Conservation (phyloP, 345 rosid species). For the Eucalyptus guilfoylei region DNA sequence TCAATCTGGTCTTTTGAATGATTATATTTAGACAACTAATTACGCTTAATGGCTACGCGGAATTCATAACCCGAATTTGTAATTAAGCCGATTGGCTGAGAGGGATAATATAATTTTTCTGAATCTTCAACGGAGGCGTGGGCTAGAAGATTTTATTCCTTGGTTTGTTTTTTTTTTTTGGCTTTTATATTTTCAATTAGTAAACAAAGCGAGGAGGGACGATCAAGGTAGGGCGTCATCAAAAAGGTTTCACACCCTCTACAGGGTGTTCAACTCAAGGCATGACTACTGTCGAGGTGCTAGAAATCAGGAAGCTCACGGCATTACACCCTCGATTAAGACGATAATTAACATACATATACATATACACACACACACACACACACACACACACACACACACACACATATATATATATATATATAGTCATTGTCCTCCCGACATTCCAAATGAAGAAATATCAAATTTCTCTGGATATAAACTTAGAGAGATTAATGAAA, state of each 20-base stretch:
- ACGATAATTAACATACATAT: background rate
- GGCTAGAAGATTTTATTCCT: background rate
- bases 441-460: background rate
- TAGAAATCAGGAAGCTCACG: background rate
- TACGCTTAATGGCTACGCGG: background rate
- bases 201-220: background rate
- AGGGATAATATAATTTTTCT: background rate
- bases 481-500: background rate
- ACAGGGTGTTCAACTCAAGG: background rate
- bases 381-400: rapidly evolving
- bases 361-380: rapidly evolving
- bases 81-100: background rate
- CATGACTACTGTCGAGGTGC: background rate
- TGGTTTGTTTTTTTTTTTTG: no score
- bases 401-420: no score
- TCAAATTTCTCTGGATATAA: background rate
- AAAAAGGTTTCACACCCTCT: background rate
- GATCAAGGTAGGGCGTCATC: background rate
- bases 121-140: background rate
- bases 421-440: background rate
- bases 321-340: background rate
- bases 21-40: background rate
- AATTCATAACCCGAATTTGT: background rate
- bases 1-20: background rate
- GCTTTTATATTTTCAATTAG: background rate